Conservation (phyloP, 768 basidiomycete genomes). For the Suillus brevipes region DNA sequence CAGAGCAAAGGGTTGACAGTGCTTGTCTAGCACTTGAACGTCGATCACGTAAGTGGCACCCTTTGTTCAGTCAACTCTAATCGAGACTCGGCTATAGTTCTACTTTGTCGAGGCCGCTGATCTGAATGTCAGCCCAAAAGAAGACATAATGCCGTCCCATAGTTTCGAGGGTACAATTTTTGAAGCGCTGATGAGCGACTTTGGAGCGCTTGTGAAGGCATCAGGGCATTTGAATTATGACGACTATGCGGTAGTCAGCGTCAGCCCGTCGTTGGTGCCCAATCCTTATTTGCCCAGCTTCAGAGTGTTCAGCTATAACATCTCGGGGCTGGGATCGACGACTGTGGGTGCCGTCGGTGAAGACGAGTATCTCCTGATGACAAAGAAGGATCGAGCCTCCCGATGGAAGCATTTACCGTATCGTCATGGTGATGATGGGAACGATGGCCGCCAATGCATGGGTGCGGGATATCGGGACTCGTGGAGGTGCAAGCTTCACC, state of each 20-base stretch:
- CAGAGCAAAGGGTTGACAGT: conserved; percentile 27
- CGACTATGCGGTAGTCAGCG: conserved; percentile 76
- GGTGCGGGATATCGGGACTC: conserved; percentile 52
- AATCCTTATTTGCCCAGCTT: conserved; percentile 83
- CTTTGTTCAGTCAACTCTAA: conserved; percentile 10
- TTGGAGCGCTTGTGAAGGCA: conserved; percentile 57
- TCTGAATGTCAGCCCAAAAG: conserved; percentile 38
- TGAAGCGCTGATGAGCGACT: conserved; percentile 63
- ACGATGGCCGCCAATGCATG: conserved; percentile 49
- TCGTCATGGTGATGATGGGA: conserved; percentile 44
- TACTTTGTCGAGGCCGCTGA: conserved; percentile 56
- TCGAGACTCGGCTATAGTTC: conserved; percentile 39
- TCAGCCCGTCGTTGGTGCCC: conserved; percentile 82
- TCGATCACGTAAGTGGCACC: conserved; percentile 61
- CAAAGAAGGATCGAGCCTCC: conserved; percentile 7
- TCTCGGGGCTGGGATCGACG: conserved; percentile 38
- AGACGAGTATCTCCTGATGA: conserved; percentile 7
- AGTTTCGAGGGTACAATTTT: conserved; percentile 14
- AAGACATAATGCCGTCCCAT: conserved; percentile 6
- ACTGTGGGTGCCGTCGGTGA: conserved; percentile 12
- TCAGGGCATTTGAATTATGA: conserved; percentile 53
- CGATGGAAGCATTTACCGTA: conserved; percentile 35
- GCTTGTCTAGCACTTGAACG: conserved; percentile 70
- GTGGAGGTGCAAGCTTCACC: conserved; percentile 62
- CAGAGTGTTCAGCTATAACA: conserved; percentile 81